A percentile compares a stretch with the other conserved stretches of the same genome.
These are phyloP conservation scores for Rhynchospora breviuscula DNA, from an alignment of 176 grass and related monocot genomes.

Conservation along the genomic window DNA sequence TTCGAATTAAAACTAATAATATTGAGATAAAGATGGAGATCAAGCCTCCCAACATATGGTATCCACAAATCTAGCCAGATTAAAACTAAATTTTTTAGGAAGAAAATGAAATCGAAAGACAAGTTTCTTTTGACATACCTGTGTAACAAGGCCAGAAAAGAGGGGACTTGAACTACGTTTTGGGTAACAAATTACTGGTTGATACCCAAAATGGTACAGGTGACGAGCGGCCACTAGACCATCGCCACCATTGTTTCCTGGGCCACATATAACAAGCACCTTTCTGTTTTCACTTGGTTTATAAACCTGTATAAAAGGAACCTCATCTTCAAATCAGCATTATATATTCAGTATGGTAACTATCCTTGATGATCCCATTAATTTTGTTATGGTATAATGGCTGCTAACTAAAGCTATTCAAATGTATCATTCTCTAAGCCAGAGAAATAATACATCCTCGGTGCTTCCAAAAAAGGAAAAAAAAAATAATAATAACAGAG, in stretches of 20 bases:
- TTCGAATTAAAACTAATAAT: neutral
- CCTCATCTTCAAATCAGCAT: neutral
- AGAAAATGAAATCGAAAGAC: neutral
- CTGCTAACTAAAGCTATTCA: neutral
- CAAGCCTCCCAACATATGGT: too few relatives aligned
- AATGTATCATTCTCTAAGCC: neutral
- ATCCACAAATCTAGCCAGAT: neutral
- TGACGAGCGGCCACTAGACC: slow-evolving; percentile 96
- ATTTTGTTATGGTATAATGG: neutral
- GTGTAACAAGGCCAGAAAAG: slow-evolving; percentile 79
- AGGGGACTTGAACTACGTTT: slow-evolving; percentile 63
- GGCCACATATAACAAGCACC: slow-evolving; percentile 76
- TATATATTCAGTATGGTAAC: neutral
- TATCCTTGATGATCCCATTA: neutral
- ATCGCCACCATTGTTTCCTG: slow-evolving; percentile 96
- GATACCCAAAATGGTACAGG: slow-evolving; percentile 75
- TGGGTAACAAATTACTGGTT: slow-evolving; percentile 68
- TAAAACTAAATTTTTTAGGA: neutral
- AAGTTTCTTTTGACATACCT: slow-evolving; percentile 27
- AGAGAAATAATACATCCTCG: neutral
- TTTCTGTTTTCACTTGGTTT: slow-evolving; percentile 61
- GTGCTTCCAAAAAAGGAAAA: neutral
- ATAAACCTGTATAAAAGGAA: slow-evolving; percentile 51
- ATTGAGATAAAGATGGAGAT: too few relatives aligned
- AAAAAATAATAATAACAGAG: neutral